phyloP scores from a whole-genome alignment of 2,329 filamentous ascomycete genomes.

The Cadophora sp. region DNA sequence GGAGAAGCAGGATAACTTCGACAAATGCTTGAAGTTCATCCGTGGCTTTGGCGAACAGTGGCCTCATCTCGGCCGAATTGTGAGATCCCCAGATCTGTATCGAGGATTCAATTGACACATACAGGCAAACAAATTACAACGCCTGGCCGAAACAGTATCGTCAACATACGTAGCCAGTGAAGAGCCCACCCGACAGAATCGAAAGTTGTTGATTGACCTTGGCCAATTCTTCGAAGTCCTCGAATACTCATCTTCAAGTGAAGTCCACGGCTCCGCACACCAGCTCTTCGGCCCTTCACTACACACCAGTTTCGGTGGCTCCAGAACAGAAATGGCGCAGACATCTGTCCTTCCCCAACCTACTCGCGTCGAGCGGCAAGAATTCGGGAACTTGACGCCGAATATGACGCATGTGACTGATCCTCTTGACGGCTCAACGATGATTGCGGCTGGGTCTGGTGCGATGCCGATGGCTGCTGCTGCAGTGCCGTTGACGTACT shows the following conservation, averaged over 20 bases:
- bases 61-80: conserved; percentile 53
- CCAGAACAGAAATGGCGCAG: conserved; percentile 49
- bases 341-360: conserved; percentile 52
- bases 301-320: conserved; percentile 40
- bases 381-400: conserved; percentile 35
- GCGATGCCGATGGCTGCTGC: not conserved
- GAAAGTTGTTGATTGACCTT: conserved; percentile 52
- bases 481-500: conserved; percentile 35
- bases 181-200: conserved; percentile 40
- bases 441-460: not conserved
- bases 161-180: conserved; percentile 48
- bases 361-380: conserved; percentile 47
- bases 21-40: conserved; percentile 53
- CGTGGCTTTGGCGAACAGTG: conserved; percentile 49
- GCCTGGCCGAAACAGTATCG: conserved; percentile 52
- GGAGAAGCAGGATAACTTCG: conserved; percentile 52
- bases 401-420: conserved; percentile 32
- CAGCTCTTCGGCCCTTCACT: conserved; percentile 52
- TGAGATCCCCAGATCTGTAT: conserved; percentile 35
- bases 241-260: conserved; percentile 52
- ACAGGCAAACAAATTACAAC: conserved; percentile 51
- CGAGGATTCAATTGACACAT: not conserved
- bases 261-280: conserved; percentile 44
- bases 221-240: conserved; percentile 56
- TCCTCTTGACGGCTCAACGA: not conserved